Conservation (phyloP, 2,329 filamentous ascomycete genomes). For the Aspergillus pseudoterreus region DNA sequence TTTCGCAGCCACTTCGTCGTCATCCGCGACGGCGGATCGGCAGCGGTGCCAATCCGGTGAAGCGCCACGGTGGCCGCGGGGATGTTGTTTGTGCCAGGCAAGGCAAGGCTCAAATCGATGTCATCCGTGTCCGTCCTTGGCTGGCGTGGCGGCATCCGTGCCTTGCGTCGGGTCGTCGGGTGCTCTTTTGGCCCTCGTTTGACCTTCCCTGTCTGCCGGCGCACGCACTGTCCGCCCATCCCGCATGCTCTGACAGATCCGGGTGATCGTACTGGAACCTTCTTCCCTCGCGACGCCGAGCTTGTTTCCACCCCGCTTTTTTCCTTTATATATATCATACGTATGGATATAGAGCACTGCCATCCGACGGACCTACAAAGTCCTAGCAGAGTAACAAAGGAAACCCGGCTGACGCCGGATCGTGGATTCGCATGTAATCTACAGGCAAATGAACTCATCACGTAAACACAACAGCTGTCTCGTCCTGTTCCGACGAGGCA, state of each 20-base stretch:
- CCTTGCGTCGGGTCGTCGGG: background rate
- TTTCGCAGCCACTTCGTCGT: slow-evolving; percentile 1
- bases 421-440: slow-evolving; percentile 33
- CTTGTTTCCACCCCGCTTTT: too few species aligned
- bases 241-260: background rate
- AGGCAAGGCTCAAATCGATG: background rate
- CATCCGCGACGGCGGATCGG: background rate
- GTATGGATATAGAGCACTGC: too few species aligned
- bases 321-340: too few species aligned
- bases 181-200: slow-evolving; percentile 1
- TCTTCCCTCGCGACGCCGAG: too few species aligned
- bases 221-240: background rate
- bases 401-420: slow-evolving; percentile 23
- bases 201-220: background rate
- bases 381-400: slow-evolving; percentile 16
- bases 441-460: slow-evolving; percentile 30
- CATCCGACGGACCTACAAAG: too few species aligned
- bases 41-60: background rate
- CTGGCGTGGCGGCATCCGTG: background rate
- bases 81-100: background rate
- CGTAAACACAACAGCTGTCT: slow-evolving; percentile 8
- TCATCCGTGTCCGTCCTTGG: background rate
- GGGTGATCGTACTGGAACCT: too few species aligned
- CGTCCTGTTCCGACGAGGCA: background rate
- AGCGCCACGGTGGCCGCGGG: too few species aligned